These are phyloP conservation scores for Xylaria sp. DNA, from an alignment of 2,329 filamentous ascomycete species.

Conservation along the genomic window DNA sequence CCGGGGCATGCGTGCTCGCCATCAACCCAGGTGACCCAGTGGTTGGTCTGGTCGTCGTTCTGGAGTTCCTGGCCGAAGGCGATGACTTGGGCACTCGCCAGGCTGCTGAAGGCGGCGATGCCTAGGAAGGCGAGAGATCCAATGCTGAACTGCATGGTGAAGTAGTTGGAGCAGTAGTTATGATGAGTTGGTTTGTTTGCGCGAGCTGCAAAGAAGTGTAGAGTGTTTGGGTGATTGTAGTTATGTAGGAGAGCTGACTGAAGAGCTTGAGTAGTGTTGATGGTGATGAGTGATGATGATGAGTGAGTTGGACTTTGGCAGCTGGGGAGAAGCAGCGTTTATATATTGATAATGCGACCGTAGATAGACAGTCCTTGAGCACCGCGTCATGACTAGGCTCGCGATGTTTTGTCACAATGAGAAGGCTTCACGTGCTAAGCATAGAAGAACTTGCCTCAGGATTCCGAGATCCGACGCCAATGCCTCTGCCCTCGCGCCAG, in stretches of 20 bases:
- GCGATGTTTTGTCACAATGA: not conserved
- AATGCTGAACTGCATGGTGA: constrained; percentile 30
- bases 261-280: not conserved
- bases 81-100: constrained; percentile 30
- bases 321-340: constrained; percentile 1
- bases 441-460: not conserved
- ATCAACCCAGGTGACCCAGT: constrained; percentile 37
- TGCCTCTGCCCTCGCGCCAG: not conserved
- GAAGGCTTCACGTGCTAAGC: not conserved
- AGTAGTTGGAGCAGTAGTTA: constrained; percentile 2
- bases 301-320: not conserved
- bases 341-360: not conserved
- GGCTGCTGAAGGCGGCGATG: constrained; percentile 34
- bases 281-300: constrained; percentile 1
- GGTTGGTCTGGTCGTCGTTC: constrained; percentile 38
- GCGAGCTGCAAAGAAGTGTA: constrained; percentile 7
- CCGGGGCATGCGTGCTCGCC: constrained; percentile 34
- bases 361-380: not conserved
- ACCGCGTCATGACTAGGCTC: not conserved
- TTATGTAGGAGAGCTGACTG: not conserved
- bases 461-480: not conserved
- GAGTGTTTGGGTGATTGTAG: not conserved
- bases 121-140: constrained; percentile 34
- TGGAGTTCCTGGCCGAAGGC: constrained; percentile 36
- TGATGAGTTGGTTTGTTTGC: not conserved